A percentile compares a stretch with the other conserved stretches of the same genome.
Conservation (phyloP, 225 moss, liverwort and hornwort species). For the Ulota crispa region DNA sequence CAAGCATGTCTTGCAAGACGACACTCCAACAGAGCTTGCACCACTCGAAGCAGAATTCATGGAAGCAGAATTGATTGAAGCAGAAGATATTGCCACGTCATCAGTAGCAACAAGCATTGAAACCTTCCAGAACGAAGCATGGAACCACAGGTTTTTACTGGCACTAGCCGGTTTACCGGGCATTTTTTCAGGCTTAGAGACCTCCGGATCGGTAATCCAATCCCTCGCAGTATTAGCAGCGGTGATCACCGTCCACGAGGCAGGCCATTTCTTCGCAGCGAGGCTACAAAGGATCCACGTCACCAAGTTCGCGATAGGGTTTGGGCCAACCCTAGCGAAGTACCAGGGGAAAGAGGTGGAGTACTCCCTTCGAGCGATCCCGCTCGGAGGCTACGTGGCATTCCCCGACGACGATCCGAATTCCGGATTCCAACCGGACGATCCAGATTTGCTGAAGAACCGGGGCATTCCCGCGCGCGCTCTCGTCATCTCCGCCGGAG, state of each 20-base stretch:
- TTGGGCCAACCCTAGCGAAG: constrained; percentile 86
- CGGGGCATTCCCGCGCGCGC: constrained; percentile 74
- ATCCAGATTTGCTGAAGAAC: constrained; percentile 89
- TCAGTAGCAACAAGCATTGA: constrained; percentile 13
- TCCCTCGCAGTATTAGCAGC: constrained; percentile 85
- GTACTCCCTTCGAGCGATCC: constrained; percentile 82
- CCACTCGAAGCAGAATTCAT: not conserved
- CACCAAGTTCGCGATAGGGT: constrained; percentile 91
- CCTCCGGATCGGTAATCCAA: constrained; percentile 71
- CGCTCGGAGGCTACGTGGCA: constrained; percentile 89
- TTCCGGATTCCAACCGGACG: constrained; percentile 65
- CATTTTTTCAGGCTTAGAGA: constrained; percentile 60
- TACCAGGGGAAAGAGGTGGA: constrained; percentile 75
- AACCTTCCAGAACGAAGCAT: constrained; percentile 15
- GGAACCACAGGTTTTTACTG: constrained; percentile 32
- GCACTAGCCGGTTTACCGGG: constrained; percentile 66
- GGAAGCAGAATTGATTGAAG: not conserved
- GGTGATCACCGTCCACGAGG: constrained; percentile 90
- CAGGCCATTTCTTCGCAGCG: constrained; percentile 90
- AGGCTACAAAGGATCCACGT: constrained; percentile 84
- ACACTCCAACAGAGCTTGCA: constrained; percentile 9
- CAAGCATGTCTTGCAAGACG: constrained; percentile 23
- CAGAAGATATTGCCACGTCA: constrained; percentile 9
- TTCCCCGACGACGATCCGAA: constrained; percentile 95
- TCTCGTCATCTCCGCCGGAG: constrained; percentile 91